Evolutionary conservation across 805 yeast species (phyloP).

Genomic region (Candida corydali): DNA sequence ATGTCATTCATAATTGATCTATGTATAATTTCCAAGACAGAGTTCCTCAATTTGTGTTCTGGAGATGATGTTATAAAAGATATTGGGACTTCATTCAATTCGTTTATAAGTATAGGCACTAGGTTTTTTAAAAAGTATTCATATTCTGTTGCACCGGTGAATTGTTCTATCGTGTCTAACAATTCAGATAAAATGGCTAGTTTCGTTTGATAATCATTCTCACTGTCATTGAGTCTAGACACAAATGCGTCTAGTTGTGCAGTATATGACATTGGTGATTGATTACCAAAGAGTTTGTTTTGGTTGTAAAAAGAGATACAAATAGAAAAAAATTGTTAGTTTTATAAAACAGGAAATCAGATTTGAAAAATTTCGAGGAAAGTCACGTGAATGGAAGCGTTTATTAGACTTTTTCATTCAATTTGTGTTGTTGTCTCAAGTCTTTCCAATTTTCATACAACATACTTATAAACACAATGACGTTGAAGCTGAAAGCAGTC

Average conservation of each 20-base stretch:
- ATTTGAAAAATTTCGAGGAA: slow-evolving; percentile 11
- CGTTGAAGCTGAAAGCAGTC: slow-evolving; percentile 51
- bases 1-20: slow-evolving; percentile 80
- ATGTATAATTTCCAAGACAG: slow-evolving; percentile 73
- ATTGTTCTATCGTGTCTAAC: slow-evolving; percentile 81
- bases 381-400: slow-evolving; percentile 9
- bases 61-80: slow-evolving; percentile 61
- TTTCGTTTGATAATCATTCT: slow-evolving; percentile 52
- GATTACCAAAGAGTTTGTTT: neutral
- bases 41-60: slow-evolving; percentile 75
- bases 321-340: no score
- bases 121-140: slow-evolving; percentile 66
- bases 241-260: slow-evolving; percentile 68
- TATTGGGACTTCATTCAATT: slow-evolving; percentile 67
- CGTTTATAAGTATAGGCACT: slow-evolving; percentile 64
- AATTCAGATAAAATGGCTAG: slow-evolving; percentile 75
- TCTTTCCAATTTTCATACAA: slow-evolving; percentile 17
- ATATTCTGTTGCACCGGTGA: slow-evolving; percentile 77
- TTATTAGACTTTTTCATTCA: slow-evolving; percentile 2
- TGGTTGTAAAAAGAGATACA: slow-evolving; percentile 2
- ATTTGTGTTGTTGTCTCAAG: neutral
- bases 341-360: slow-evolving; percentile 20
- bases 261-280: slow-evolving; percentile 36
- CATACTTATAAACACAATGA: slow-evolving; percentile 37
- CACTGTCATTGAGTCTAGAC: slow-evolving; percentile 50